Conservation (phyloP, 2,329 filamentous ascomycete genomes). For the Sporothrix pseudoabietina region DNA sequence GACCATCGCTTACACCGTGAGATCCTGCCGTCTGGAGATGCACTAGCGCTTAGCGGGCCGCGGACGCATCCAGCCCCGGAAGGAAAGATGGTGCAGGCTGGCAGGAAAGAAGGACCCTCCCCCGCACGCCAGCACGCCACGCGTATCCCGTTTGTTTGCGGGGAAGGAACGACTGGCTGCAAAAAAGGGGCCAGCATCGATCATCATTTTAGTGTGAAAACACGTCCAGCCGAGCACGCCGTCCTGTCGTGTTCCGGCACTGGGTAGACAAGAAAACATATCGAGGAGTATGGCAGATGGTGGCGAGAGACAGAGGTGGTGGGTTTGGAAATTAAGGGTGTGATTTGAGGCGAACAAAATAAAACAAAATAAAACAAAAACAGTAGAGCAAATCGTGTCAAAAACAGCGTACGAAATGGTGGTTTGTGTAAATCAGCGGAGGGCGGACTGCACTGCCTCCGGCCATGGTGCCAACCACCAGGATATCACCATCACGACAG, state of each 20-base stretch:
- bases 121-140: constrained; percentile 5
- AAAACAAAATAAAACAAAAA: background rate
- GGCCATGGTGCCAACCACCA: no score
- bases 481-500: background rate
- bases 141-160: background rate
- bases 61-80: background rate
- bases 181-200: background rate
- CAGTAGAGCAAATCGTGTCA: background rate
- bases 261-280: background rate
- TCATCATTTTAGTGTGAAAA: background rate
- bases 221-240: background rate
- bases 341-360: background rate
- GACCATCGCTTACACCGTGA: constrained; percentile 3
- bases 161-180: background rate
- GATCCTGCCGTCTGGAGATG: constrained; percentile 11
- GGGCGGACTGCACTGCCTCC: background rate
- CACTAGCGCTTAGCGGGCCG: background rate
- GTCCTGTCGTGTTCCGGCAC: constrained; percentile 7
- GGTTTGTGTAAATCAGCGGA: background rate
- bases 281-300: background rate
- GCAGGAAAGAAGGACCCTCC: background rate
- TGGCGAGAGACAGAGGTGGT: background rate
- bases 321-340: no score
- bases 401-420: background rate
- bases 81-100: background rate